Evolutionary conservation across 2,329 filamentous ascomycete genomes (phyloP), one percentile per base, ranked within the genome.

Genomic region (Aspergillus calidoustus): DNA sequence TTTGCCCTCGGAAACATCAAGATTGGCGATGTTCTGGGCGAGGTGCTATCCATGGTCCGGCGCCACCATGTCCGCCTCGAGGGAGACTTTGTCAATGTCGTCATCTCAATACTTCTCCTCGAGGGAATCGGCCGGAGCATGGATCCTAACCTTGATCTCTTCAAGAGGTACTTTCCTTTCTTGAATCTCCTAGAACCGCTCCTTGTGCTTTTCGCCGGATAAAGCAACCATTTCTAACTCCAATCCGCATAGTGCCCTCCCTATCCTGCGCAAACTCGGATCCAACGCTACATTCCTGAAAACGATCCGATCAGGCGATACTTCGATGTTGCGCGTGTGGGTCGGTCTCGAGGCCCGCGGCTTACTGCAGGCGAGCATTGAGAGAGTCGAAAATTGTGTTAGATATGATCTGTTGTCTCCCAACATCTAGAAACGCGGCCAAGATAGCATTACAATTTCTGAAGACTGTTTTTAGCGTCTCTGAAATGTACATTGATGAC

Each of bases 61-160:
- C 82, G 83, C 9, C 95, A 99, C 75, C 95, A 99, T 73, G 95
- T 99, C 4, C 86, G 95, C 8, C 85, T 99, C 54, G 95, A 99
- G 77, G 95, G 95, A 8, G 95, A 99, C 75, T 99, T 98, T 74
- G 93, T 99, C 74, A 99, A 99, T 73, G 95, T 99, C 4, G 94
- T 99, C 31, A 90, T 99, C 61, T 96, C 92, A 62, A 97, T 98
- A 57, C 81, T 99, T 38, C 83, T 99, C 2, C 83, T 99, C 1
- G 95, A 99, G 75, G 95, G 95, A 7, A 99, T 98, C 71, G 95
- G 95, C 0, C 86, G 95, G 64, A 92, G 84, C 62, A 80, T 99
- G 17, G 90, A 98, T 74, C 94, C 95, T 0, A 84, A 94, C 57
- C 82, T 97, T 51, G 95, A 99, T 78, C 82, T 99, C 13, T 89